A percentile compares a stretch with the other conserved stretches of the same genome.
Conservation (phyloP, 495 filamentous ascomycete species). For the Penicillium tannophilum region DNA sequence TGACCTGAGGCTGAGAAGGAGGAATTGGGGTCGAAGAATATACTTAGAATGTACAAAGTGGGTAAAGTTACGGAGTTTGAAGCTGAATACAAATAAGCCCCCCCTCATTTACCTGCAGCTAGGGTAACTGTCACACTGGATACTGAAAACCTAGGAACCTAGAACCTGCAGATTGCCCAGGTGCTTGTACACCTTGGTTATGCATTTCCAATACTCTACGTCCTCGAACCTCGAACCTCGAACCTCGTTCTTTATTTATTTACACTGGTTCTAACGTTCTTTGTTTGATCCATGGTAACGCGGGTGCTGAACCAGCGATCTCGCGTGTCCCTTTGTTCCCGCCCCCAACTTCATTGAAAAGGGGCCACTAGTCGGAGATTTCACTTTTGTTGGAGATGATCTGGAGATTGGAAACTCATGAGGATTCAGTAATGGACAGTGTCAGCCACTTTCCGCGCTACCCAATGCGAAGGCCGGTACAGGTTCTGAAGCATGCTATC, state of each 20-base stretch:
- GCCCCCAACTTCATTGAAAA: constrained; percentile 10
- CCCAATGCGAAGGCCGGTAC: constrained; percentile 79
- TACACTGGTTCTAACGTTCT: not conserved
- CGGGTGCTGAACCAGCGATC: constrained; percentile 3
- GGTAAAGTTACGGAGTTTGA: not conserved
- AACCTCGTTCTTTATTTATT: not conserved
- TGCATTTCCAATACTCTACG: too few species aligned
- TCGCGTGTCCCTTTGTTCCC: constrained; percentile 11
- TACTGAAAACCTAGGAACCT: not conserved
- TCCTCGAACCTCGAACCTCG: too few species aligned
- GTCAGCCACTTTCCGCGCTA: constrained; percentile 65
- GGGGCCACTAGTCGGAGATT: not conserved
- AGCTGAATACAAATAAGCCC: not conserved
- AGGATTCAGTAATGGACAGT: not conserved
- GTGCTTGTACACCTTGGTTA: too few species aligned
- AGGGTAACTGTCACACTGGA: not conserved
- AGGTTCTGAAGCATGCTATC: constrained; percentile 82
- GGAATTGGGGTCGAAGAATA: constrained; percentile 4
- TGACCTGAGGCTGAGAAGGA: constrained; percentile 12
- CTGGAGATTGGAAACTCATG: not conserved
- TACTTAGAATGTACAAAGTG: not conserved
- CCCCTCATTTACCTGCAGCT: not conserved
- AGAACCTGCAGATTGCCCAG: not conserved
- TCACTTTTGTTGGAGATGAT: not conserved
- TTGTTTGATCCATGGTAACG: constrained; percentile 8